Base-by-base conservation (phyloP, 192 early-diverging fungal genomes). In the Backusella australiensis region DNA sequence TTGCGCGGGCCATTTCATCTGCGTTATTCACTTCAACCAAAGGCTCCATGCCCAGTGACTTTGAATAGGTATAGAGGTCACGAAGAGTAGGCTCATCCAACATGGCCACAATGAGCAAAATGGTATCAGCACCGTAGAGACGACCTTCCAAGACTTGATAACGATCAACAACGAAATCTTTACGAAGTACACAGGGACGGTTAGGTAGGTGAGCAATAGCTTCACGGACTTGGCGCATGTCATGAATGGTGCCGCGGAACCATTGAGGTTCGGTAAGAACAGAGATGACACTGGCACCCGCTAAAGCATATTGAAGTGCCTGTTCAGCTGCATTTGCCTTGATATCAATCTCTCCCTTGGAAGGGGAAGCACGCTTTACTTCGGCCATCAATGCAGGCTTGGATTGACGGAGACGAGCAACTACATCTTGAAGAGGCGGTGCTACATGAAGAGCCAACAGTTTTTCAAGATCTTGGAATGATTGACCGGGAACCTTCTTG, bases 261-360 rank as follows among this genome's bases (percentile, higher is more conserved):
- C 98, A 99, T 42, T 91, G 97, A 52, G 96, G 94, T 84, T 99
- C 98, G 3, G 98, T 99, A 84, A 99, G 85, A 9, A 99, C 98
- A 70, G 96, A 98, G 73, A 99, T 97, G 1, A 92, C 95, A 21
- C 94, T 90, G 0, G 97, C 98, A 23, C 96, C 96, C 3, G 94
- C 96, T 7, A 85, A 83, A 0, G 97, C 95, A 78, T 99, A 99
- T 42, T 78, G 80, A 14, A 96, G 76, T 1, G 94, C 96, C 75
- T 97, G 96, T 38, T 92, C 89, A 12, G 95, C 93, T 0, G 98
- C 96, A 78, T 98, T 93, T 6, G 92, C 96, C 4, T 77, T 75
- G 21, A 92, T 77, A 72, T 93, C 90, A 76, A 99, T 99, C 71
- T 94, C 87, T 34, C 97, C 97, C 82, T 98, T 99, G 83, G 91